Evolutionary conservation across 208 protist genomes (phyloP).

Genomic region (Wallacemonas sp.): DNA sequence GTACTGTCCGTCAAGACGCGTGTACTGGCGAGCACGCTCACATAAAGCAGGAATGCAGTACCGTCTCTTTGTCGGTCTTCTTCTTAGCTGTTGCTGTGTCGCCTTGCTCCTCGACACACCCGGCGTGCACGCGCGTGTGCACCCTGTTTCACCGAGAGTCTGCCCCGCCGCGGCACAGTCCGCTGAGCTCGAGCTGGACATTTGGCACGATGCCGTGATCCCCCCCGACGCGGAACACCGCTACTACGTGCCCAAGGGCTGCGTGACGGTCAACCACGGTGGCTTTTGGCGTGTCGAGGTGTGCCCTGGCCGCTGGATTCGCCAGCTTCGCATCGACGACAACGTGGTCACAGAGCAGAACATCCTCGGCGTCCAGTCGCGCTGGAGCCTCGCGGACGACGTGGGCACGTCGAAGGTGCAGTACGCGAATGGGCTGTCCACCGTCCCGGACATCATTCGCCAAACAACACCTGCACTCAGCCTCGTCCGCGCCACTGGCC

Average conservation of each 20-base stretch:
- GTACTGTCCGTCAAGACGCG: too few species aligned
- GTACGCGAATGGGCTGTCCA: conserved; percentile 16
- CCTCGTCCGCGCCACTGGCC: background rate
- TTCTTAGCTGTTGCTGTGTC: background rate
- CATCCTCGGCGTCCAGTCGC: conserved; percentile 34
- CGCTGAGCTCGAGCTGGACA: background rate
- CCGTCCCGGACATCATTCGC: conserved; percentile 24
- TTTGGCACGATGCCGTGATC: background rate
- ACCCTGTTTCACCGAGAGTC: background rate
- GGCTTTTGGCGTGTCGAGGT: conserved; percentile 33
- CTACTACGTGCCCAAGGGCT: conserved; percentile 2
- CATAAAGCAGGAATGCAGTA: background rate
- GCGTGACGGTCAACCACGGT: conserved; percentile 5
- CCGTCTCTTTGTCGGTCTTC: background rate
- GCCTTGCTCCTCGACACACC: background rate
- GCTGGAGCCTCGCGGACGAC: conserved; percentile 23
- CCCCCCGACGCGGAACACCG: background rate
- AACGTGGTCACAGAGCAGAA: conserved; percentile 29
- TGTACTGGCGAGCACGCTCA: too few species aligned
- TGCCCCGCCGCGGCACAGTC: background rate
- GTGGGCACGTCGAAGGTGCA: conserved; percentile 14
- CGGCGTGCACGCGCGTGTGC: background rate
- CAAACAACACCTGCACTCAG: background rate
- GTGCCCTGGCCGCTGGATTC: conserved; percentile 40
- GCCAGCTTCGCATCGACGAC: conserved; percentile 26